phyloP scores from a whole-genome alignment of 192 early-diverging fungal species.

The Backusella sp. region DNA sequence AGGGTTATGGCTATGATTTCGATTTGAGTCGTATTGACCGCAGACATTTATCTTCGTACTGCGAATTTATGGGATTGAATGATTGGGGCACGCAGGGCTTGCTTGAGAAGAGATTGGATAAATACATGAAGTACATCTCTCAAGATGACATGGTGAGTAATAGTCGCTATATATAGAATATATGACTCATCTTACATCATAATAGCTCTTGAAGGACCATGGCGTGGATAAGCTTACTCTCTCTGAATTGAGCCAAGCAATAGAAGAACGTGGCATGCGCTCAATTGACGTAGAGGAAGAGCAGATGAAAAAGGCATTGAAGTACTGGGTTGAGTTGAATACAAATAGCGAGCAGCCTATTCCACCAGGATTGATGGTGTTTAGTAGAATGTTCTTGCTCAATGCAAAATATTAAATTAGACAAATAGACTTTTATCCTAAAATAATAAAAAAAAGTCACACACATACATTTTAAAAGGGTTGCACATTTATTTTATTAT shows the following conservation, averaged over 20 bases:
- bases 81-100: constrained; percentile 48
- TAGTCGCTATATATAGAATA: not conserved
- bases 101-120: constrained; percentile 40
- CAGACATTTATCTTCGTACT: constrained; percentile 44
- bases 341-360: constrained; percentile 10
- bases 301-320: constrained; percentile 40
- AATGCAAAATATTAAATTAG: constrained; percentile 49
- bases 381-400: constrained; percentile 52
- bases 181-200: not conserved
- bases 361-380: constrained; percentile 41
- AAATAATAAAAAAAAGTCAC: too few relatives aligned
- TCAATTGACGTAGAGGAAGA: constrained; percentile 40
- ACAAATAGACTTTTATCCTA: too few relatives aligned
- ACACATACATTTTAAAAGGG: too few relatives aligned
- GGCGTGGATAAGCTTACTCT: constrained; percentile 34
- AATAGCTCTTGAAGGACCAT: constrained; percentile 42
- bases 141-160: constrained; percentile 41
- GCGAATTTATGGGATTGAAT: constrained; percentile 53
- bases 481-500: too few relatives aligned
- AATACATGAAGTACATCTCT: constrained; percentile 42
- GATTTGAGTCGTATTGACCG: constrained; percentile 45
- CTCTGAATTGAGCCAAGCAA: constrained; percentile 42
- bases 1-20: constrained; percentile 47
- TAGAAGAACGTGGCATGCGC: constrained; percentile 57
- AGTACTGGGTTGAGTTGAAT: constrained; percentile 45